These are phyloP conservation scores for Kodamaea leandrae DNA, from an alignment of 805 yeast species.

Conservation along the genomic window DNA sequence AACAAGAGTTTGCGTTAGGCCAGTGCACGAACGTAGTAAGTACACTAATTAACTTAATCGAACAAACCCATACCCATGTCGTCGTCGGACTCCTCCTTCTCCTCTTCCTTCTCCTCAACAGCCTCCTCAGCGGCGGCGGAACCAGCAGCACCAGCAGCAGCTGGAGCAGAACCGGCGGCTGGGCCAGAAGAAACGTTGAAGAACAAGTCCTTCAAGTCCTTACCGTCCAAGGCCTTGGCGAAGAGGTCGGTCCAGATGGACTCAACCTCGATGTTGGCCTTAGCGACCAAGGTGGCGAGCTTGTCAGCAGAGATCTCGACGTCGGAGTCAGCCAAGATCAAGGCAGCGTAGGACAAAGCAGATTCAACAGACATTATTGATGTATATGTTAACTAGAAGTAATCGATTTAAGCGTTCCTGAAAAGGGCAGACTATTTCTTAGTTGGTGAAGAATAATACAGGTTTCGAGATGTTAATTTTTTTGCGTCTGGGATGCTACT, in stretches of 20 bases:
- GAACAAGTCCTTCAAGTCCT: slow-evolving; percentile 48
- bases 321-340: slow-evolving; percentile 49
- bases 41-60: slow-evolving; percentile 28
- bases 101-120: slow-evolving; percentile 32
- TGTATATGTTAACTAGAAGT: slow-evolving; percentile 37
- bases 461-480: slow-evolving; percentile 3
- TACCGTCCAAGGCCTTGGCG: slow-evolving; percentile 47
- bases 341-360: slow-evolving; percentile 50
- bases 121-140: slow-evolving; percentile 33
- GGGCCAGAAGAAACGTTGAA: slow-evolving; percentile 48
- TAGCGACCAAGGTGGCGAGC: slow-evolving; percentile 38
- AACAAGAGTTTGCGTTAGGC: neutral
- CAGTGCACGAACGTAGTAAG: neutral
- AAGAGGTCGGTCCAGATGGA: slow-evolving; percentile 47
- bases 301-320: slow-evolving; percentile 46
- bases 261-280: slow-evolving; percentile 46
- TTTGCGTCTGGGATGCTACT: slow-evolving; percentile 1
- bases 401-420: slow-evolving; percentile 44
- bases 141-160: slow-evolving; percentile 36
- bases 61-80: slow-evolving; percentile 35
- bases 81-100: slow-evolving; percentile 40
- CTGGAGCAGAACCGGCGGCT: slow-evolving; percentile 40
- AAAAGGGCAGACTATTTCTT: slow-evolving; percentile 47
- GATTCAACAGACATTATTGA: slow-evolving; percentile 45
- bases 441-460: slow-evolving; percentile 22